phyloP scores from a whole-genome alignment of 768 basidiomycete genomes.

The Agaricus subrufescens region DNA sequence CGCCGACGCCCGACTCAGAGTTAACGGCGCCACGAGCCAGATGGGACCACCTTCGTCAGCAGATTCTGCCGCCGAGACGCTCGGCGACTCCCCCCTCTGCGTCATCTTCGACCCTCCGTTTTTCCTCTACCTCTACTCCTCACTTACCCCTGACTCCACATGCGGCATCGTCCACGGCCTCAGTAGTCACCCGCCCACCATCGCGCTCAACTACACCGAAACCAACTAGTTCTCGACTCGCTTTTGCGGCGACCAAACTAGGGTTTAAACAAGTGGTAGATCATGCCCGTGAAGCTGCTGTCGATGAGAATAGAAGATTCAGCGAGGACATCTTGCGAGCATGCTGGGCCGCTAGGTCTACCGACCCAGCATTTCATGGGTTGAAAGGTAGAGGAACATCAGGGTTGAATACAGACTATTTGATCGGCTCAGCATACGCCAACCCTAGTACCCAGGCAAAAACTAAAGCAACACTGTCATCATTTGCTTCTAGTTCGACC shows the following conservation, averaged over 20 bases:
- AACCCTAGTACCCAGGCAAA: neutral
- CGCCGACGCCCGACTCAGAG: too few species aligned
- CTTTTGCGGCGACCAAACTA: constrained; percentile 25
- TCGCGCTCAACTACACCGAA: constrained; percentile 21
- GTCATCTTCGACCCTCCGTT: constrained; percentile 17
- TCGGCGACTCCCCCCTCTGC: constrained; percentile 4
- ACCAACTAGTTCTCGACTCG: constrained; percentile 9
- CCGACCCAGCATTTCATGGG: constrained; percentile 24
- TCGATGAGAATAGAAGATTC: constrained; percentile 46
- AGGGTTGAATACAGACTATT: constrained; percentile 12
- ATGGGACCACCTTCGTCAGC: constrained; percentile 52
- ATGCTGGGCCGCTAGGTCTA: constrained; percentile 48
- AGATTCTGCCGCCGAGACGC: constrained; percentile 36
- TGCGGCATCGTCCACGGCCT: constrained; percentile 5
- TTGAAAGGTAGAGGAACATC: constrained; percentile 14
- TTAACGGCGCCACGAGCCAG: constrained; percentile 36
- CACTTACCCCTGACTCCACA: constrained; percentile 26
- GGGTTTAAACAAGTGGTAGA: constrained; percentile 67
- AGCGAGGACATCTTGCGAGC: constrained; percentile 53
- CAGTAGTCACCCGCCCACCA: constrained; percentile 15
- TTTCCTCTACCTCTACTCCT: neutral
- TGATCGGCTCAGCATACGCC: neutral
- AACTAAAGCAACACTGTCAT: constrained; percentile 2
- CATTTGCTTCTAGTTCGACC: neutral
- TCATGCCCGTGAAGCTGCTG: constrained; percentile 46